Conservation (phyloP, 2,329 filamentous ascomycete species). For the Paracoccidioides lutzii region DNA sequence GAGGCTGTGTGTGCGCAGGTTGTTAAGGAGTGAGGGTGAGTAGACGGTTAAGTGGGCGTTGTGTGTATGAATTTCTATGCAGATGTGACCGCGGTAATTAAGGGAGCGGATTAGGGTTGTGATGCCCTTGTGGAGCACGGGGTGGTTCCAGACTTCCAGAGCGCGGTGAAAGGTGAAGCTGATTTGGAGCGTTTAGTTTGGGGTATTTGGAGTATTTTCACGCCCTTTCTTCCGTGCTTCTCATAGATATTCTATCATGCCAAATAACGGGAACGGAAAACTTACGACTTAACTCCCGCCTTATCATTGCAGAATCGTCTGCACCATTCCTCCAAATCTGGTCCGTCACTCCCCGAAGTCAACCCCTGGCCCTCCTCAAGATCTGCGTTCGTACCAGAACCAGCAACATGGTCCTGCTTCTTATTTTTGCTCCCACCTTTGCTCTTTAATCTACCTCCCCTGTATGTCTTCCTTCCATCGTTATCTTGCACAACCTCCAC, state of each 20-base stretch:
- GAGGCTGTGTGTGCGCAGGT: constrained; percentile 20
- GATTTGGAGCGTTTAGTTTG: constrained; percentile 18
- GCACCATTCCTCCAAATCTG: constrained; percentile 20
- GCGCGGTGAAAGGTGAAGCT: constrained; percentile 21
- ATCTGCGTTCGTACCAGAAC: not conserved
- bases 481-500: constrained; percentile 13
- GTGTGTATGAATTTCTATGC: constrained; percentile 14
- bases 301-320: constrained; percentile 25
- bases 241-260: too few relatives aligned
- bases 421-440: constrained; percentile 3
- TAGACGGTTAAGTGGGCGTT: constrained; percentile 24
- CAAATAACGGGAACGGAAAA: not conserved
- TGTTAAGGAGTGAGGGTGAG: constrained; percentile 29
- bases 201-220: not conserved
- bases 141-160: constrained; percentile 11
- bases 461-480: constrained; percentile 16
- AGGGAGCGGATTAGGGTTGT: constrained; percentile 26
- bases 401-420: not conserved
- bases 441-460: constrained; percentile 16
- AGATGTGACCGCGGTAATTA: constrained; percentile 25
- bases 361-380: constrained; percentile 9
- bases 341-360: constrained; percentile 11
- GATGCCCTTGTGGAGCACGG: constrained; percentile 18
- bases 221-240: too few relatives aligned
- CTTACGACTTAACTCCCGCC: constrained; percentile 26